Base-by-base conservation (phyloP, 2,329 filamentous ascomycete species). In the Leptosphaerulina australis region DNA sequence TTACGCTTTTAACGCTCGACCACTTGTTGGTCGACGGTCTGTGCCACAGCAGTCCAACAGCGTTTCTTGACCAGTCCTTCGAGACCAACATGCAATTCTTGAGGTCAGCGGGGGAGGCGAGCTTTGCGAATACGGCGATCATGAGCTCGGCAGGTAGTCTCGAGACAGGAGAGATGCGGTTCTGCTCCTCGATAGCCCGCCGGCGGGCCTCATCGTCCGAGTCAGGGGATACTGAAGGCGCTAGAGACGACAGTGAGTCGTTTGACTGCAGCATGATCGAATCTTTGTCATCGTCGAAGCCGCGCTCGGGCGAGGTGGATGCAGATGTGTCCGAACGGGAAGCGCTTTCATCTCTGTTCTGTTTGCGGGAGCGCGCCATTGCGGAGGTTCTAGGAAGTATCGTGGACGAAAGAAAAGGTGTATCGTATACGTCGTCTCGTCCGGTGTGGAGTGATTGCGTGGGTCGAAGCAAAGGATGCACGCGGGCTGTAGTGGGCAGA, bases 21-120 rank as follows among this genome's bases (percentile, higher is more conserved):
- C 91, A 97, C 63, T 86, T 90, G 65, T 88, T 91, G 76, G 94
- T 97, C 21, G 90, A 86, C 1, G 94, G 94, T 29, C 94, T 84
- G 73, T 97, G 92, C 94, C 94, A 99, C 17, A 99, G 81, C 59
- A 96, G 82, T 57, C 94, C 93, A 60, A 97, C 94, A 41, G 89
- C 88, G 69, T 97, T 97, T 56, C 88, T 82, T 21, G 94, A 89
- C 94, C 94, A 99, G 56, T 88, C 85, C 74, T 91, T 92, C 67
- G 88, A 97, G n/a, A 96, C 92, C 58, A 94, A 80, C 89, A 97
- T 92, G 74, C 90, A 95, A 74, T 86, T 87, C 60, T 91, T 83
- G 62, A 97, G 82, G 67, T 99, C 93, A 34, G 80, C 77, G 2
- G 91, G 83, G 10, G 83, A 84, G 64, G 81, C 86, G 50, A 99